Evolutionary conservation across 768 basidiomycete genomes (phyloP).

Genomic region (Ramaria sp.): DNA sequence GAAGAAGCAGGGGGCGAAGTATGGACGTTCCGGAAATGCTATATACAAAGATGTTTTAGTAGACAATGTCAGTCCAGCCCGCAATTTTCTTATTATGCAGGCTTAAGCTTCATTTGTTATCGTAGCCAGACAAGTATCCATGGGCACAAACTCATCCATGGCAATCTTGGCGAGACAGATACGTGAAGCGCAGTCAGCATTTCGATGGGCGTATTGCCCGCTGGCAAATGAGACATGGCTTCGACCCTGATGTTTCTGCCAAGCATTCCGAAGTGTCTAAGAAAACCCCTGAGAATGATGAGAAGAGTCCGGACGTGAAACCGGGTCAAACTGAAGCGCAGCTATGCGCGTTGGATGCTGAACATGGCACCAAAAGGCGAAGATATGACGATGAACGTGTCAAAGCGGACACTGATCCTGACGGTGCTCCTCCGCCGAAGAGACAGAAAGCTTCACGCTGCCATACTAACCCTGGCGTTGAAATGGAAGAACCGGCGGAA

Average conservation of each 20-base stretch:
- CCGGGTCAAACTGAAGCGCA: not conserved
- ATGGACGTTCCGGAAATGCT: not conserved
- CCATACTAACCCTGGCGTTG: too few relatives aligned
- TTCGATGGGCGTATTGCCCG: conserved; percentile 10
- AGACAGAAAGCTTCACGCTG: not conserved
- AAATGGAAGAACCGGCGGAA: too few relatives aligned
- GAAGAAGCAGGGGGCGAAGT: not conserved
- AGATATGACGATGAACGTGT: not conserved
- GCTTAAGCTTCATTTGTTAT: not conserved
- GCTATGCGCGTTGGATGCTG: not conserved
- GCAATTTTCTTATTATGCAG: not conserved
- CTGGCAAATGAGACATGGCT: conserved; percentile 16
- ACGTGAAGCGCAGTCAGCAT: not conserved
- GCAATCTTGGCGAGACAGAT: conserved; percentile 8
- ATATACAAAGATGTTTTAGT: not conserved
- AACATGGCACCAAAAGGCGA: not conserved
- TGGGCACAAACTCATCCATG: conserved; percentile 7
- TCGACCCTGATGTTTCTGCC: not conserved
- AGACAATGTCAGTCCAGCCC: not conserved
- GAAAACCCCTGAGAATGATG: not conserved
- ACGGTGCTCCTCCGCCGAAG: not conserved
- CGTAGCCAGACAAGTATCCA: not conserved
- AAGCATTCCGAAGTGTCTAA: too few relatives aligned
- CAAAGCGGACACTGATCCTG: not conserved
- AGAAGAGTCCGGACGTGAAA: not conserved